These are phyloP conservation scores for Apiospora arundinis DNA, from an alignment of 2,329 filamentous ascomycete genomes.

Conservation along the genomic window DNA sequence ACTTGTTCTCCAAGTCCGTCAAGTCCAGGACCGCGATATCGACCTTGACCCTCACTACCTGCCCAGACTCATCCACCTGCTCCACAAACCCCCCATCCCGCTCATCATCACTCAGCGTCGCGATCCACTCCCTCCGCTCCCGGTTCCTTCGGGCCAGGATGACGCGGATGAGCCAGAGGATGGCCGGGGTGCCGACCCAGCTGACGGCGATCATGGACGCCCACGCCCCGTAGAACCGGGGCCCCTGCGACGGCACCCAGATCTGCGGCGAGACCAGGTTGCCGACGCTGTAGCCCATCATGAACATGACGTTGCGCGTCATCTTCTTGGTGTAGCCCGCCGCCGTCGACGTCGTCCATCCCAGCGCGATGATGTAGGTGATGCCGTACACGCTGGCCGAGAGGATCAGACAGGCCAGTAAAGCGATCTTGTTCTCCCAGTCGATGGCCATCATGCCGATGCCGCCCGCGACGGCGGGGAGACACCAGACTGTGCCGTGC, in stretches of 20 bases:
- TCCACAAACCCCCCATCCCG: constrained; percentile 34
- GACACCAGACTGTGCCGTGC: constrained; percentile 38
- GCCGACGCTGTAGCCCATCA: constrained; percentile 35
- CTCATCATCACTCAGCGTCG: constrained; percentile 30
- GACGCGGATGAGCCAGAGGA: constrained; percentile 42
- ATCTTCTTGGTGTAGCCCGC: constrained; percentile 41
- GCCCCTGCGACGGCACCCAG: constrained; percentile 35
- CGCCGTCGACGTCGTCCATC: constrained; percentile 45
- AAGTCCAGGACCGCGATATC: constrained; percentile 45
- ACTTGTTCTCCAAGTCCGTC: constrained; percentile 47
- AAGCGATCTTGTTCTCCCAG: constrained; percentile 38
- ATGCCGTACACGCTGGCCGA: constrained; percentile 41
- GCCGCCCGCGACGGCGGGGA: constrained; percentile 38
- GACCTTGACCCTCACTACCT: constrained; percentile 39
- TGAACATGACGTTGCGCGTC: constrained; percentile 41
- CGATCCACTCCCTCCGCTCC: constrained; percentile 39
- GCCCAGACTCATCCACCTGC: constrained; percentile 41
- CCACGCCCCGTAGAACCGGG: constrained; percentile 43
- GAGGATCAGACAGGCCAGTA: constrained; percentile 41
- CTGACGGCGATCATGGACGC: constrained; percentile 39
- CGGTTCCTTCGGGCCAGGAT: constrained; percentile 42
- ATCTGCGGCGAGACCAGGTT: constrained; percentile 41
- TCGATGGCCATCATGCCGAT: constrained; percentile 41
- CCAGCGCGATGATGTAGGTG: constrained; percentile 44
- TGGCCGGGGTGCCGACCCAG: constrained; percentile 44